Percentiles rank a stretch among this genome's conserved stretches.
phyloP scores from a whole-genome alignment of 1,139 yeast genomes.

The Protomyces arabidopsidicola region DNA sequence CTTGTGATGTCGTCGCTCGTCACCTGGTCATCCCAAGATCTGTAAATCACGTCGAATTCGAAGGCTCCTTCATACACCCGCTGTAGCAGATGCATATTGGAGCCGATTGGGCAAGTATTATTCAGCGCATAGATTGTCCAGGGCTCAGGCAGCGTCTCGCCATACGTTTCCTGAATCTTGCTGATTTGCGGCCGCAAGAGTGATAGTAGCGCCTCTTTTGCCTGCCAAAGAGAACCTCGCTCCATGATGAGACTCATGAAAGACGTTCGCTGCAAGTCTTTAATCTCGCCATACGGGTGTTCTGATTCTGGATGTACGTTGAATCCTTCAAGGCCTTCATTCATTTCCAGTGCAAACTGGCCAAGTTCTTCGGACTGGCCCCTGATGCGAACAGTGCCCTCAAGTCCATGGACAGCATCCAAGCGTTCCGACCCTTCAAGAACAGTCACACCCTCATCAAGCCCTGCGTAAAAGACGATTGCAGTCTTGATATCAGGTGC shows the following conservation, averaged over 20 bases:
- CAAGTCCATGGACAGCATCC: slow-evolving; percentile 36
- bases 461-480: slow-evolving; percentile 70
- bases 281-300: slow-evolving; percentile 37
- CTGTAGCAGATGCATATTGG: slow-evolving; percentile 76
- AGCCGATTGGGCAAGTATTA: slow-evolving; percentile 58
- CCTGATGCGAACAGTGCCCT: slow-evolving; percentile 37
- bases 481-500: slow-evolving; percentile 44
- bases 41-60: slow-evolving; percentile 63
- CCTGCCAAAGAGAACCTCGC: slow-evolving; percentile 70
- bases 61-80: slow-evolving; percentile 68
- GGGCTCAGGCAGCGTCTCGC: slow-evolving; percentile 41
- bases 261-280: slow-evolving; percentile 53
- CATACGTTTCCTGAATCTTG: slow-evolving; percentile 45
- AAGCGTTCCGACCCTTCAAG: slow-evolving; percentile 36
- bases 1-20: slow-evolving; percentile 29
- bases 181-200: slow-evolving; percentile 63
- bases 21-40: slow-evolving; percentile 36
- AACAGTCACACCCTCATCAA: slow-evolving; percentile 48
- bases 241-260: slow-evolving; percentile 61
- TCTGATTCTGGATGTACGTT: slow-evolving; percentile 38
- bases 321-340: slow-evolving; percentile 35
- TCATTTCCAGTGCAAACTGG: slow-evolving; percentile 37
- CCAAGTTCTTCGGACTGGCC: slow-evolving; percentile 43
- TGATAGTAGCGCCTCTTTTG: slow-evolving; percentile 68
- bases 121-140: slow-evolving; percentile 50